Base-by-base conservation (phyloP, 2,329 filamentous ascomycete species). In the Exophiala alcalophila region DNA sequence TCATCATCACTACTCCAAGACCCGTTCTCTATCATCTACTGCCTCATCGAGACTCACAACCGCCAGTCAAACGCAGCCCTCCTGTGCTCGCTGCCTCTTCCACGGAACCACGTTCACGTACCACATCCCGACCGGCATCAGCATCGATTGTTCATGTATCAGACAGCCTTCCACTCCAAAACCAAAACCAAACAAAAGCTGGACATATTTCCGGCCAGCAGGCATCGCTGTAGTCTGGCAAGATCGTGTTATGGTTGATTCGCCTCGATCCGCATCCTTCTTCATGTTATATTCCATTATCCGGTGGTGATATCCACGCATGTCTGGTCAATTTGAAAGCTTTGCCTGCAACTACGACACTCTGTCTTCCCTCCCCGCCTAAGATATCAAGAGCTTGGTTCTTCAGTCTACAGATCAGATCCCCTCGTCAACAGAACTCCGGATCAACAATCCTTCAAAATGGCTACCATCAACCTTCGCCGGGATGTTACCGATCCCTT, bases 181-280 rank as follows among this genome's bases (percentile, higher is more conserved):
- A 84, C 91, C 83, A 82, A 84, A 75, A 83, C 83, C 80, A 87
- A 87, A 77, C 81, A 87, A 77, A 87, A 88, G 86, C 87, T 94
- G 86, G 88, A 90, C 81, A 78, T 84, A 80, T 94, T 94, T 86
- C 88, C 88, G 81, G 89, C 86, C 85, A 78, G 83, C 82, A 83
- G 86, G 79, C 94, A 86, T 82, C 86, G 83, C 78, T 87, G 86
- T 85, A 90, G 81, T 69, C 81, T 89, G 72, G 84, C 88, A 71
- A 84, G 81, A 73, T 89, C 47, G 34, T 53, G 86, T 63, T 91
- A 92, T 86, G 91, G 90, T 78, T 96, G 89, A 90, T 73, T 56
- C 56, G 62, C 53, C 56, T 50, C 49, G 7, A 54, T 54, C 55
- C 55, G 53, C 42, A 36, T 28, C 25, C 47, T 47, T 44, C 52